phyloP scores from a whole-genome alignment of 345 rosid genomes.

The Capsella bursapastoris region DNA sequence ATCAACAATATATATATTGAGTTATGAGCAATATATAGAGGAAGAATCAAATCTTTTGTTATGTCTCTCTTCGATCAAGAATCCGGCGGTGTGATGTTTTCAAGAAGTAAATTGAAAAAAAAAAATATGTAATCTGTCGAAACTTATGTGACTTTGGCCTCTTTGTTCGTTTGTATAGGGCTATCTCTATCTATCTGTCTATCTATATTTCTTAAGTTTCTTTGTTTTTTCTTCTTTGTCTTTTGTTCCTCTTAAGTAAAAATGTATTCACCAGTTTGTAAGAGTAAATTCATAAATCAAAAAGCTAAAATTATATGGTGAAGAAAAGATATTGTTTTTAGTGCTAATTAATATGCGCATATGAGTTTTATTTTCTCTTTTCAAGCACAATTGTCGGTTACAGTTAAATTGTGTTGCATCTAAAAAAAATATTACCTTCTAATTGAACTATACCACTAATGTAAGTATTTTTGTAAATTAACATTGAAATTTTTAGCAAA shows the following conservation, averaged over 20 bases:
- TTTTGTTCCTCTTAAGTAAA: background rate
- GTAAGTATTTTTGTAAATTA: no score
- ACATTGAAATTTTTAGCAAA: no score
- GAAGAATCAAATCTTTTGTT: conserved; percentile 9
- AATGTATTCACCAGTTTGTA: conserved; percentile 31
- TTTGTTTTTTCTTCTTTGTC: background rate
- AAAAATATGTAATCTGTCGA: conserved; percentile 26
- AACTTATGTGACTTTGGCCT: conserved; percentile 26
- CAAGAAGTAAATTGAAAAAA: background rate
- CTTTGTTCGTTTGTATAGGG: conserved; percentile 36
- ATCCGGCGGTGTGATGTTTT: background rate
- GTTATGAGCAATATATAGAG: conserved; percentile 32
- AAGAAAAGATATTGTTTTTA: background rate
- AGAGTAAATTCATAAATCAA: conserved; percentile 5
- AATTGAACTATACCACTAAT: no score
- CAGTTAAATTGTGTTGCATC: background rate
- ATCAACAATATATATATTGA: background rate
- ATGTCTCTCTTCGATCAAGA: conserved; percentile 13
- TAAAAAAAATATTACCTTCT: no score
- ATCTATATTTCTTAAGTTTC: background rate
- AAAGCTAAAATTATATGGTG: background rate
- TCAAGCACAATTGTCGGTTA: background rate
- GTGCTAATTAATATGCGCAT: background rate
- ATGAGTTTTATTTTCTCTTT: background rate
- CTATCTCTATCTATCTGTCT: background rate